These are phyloP conservation scores for Fusarium sp. DNA, from an alignment of 2,329 filamentous ascomycete species.

Conservation along the genomic window DNA sequence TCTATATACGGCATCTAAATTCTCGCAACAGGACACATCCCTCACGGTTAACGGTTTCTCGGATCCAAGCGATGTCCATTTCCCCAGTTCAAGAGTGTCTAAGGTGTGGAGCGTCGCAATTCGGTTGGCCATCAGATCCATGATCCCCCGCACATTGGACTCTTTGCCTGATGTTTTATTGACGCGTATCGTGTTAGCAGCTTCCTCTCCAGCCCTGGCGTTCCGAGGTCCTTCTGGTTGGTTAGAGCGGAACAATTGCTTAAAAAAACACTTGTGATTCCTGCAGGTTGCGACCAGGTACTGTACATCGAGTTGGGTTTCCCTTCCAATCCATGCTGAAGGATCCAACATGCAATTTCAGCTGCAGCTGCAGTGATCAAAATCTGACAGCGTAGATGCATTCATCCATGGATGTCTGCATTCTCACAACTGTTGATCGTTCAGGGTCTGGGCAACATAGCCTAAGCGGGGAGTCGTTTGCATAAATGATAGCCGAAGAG, in stretches of 20 bases:
- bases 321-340: conserved; percentile 7
- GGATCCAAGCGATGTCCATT: conserved; percentile 15
- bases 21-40: conserved; percentile 17
- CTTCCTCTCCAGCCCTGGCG: conserved; percentile 26
- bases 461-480: conserved; percentile 12
- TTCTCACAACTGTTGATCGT: conserved; percentile 8
- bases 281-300: conserved; percentile 4
- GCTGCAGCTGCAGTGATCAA: conserved; percentile 4
- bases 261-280: conserved; percentile 24
- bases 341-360: conserved; percentile 24
- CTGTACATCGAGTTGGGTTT: background rate
- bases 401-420: conserved; percentile 7
- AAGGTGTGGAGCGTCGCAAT: conserved; percentile 41
- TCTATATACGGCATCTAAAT: conserved; percentile 42
- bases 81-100: conserved; percentile 29
- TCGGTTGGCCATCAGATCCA: conserved; percentile 28
- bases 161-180: conserved; percentile 41
- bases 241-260: conserved; percentile 19
- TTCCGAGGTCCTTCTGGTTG: conserved; percentile 33
- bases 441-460: background rate
- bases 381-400: conserved; percentile 7
- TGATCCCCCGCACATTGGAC: conserved; percentile 41
- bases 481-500: conserved; percentile 24
- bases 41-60: conserved; percentile 12
- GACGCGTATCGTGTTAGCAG: conserved; percentile 38